A percentile compares a stretch with the other conserved stretches of the same genome.
phyloP scores from a whole-genome alignment of 176 grass and related monocot species.

The Aechmea fasciata region DNA sequence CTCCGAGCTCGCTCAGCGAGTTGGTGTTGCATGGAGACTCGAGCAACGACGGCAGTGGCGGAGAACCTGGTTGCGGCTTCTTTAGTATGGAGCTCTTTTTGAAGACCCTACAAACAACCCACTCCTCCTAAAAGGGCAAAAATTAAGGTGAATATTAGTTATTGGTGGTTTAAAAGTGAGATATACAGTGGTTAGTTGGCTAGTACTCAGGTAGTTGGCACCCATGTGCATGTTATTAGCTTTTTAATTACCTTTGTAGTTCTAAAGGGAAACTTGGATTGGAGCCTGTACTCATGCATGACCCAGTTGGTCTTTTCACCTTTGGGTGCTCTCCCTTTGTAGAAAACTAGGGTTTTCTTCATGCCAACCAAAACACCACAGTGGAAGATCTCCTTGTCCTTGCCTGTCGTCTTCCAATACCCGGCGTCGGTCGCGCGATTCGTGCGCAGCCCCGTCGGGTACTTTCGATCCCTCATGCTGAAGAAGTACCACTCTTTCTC shows the following conservation, averaged over 20 bases:
- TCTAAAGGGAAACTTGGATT: conserved; percentile 7
- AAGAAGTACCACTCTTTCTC: conserved; percentile 36
- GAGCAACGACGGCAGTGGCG: background rate
- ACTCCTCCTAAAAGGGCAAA: conserved; percentile 16
- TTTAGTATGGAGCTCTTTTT: conserved; percentile 12
- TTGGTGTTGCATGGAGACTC: conserved; percentile 19
- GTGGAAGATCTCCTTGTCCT: conserved; percentile 28
- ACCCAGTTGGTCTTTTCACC: conserved; percentile 26
- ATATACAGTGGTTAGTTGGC: background rate
- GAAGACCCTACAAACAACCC: conserved; percentile 25
- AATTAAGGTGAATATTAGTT: background rate
- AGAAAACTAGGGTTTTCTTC: conserved; percentile 30
- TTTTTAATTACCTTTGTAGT: conserved; percentile 3
- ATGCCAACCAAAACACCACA: conserved; percentile 12
- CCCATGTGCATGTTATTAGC: background rate
- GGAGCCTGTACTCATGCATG: conserved; percentile 28
- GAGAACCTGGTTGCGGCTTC: background rate
- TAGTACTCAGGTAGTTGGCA: background rate
- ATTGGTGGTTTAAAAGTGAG: background rate
- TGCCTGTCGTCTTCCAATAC: conserved; percentile 27
- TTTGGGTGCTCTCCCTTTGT: conserved; percentile 24
- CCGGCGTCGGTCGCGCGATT: conserved; percentile 20
- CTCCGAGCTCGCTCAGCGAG: conserved; percentile 15
- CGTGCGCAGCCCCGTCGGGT: conserved; percentile 18
- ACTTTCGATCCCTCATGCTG: conserved; percentile 22